These are phyloP conservation scores for Solanum acaule DNA, from an alignment of 257 asterid genomes.

Conservation along the genomic window DNA sequence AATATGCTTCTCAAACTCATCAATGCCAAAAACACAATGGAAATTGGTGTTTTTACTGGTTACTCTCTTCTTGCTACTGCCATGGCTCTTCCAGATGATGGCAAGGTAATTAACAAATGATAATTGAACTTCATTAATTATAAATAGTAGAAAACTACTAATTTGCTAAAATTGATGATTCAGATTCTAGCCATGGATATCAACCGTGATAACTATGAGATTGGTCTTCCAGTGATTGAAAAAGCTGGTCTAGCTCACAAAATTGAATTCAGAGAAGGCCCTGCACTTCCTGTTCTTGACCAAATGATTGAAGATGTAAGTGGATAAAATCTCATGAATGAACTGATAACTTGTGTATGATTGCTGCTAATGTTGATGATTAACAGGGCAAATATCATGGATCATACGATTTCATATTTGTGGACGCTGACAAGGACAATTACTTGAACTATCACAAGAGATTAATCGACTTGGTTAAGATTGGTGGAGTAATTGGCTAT, in stretches of 20 bases:
- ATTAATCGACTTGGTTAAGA: conserved; percentile 31
- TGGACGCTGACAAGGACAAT: conserved; percentile 57
- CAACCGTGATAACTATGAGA: conserved; percentile 36
- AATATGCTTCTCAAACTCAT: conserved; percentile 45
- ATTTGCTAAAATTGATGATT: not conserved
- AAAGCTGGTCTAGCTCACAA: conserved; percentile 43
- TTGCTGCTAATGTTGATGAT: not conserved
- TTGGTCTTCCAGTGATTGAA: conserved; percentile 42
- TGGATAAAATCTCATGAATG: not conserved
- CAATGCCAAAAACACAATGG: conserved; percentile 44
- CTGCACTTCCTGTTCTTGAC: conserved; percentile 6
- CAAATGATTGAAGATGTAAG: conserved; percentile 8
- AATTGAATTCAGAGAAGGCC: conserved; percentile 26
- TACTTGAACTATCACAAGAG: conserved; percentile 48
- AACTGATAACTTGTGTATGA: not conserved
- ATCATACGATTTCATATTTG: conserved; percentile 50
- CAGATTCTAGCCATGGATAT: conserved; percentile 49
- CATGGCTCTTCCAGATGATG: conserved; percentile 51
- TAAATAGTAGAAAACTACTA: too few relatives aligned
- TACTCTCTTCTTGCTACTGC: conserved; percentile 55
- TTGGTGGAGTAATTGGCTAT: conserved; percentile 34
- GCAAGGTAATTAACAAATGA: conserved; percentile 20
- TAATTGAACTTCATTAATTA: not conserved
- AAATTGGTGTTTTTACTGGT: conserved; percentile 55
- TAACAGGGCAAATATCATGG: conserved; percentile 42